Percentiles rank a stretch among this genome's conserved stretches.
Evolutionary conservation across 345 rosid species (phyloP).

Genomic region (Toxicodendron radicans): DNA sequence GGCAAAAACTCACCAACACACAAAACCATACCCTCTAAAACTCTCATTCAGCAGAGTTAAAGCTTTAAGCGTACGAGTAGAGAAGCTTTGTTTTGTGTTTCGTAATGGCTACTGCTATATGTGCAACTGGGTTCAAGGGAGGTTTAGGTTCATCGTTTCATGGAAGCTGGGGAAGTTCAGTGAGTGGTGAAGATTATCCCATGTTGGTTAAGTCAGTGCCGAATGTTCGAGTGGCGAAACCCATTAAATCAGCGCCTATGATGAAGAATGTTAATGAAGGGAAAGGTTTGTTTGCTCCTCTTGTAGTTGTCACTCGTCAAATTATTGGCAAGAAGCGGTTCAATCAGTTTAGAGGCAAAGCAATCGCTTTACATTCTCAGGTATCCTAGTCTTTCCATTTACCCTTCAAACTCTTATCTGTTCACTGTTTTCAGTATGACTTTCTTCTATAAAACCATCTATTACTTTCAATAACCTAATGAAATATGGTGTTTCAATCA

Average conservation of each 20-base stretch:
- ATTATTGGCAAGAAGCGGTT: slow-evolving; percentile 80
- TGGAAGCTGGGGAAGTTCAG: slow-evolving; percentile 54
- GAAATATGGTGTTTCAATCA: no score
- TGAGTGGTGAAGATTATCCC: slow-evolving; percentile 52
- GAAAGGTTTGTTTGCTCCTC: slow-evolving; percentile 86
- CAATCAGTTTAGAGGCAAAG: slow-evolving; percentile 95
- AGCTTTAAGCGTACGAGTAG: background rate
- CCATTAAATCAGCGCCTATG: slow-evolving; percentile 51
- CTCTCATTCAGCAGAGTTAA: background rate
- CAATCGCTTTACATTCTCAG: slow-evolving; percentile 97
- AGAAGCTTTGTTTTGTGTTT: background rate
- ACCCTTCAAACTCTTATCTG: background rate
- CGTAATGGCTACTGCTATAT: slow-evolving; percentile 52
- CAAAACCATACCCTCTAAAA: background rate
- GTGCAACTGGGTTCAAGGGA: slow-evolving; percentile 47
- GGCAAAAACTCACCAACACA: background rate
- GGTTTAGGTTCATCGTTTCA: slow-evolving; percentile 43
- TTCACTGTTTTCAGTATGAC: background rate
- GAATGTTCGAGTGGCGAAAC: slow-evolving; percentile 44
- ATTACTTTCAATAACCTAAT: no score
- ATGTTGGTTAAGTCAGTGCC: slow-evolving; percentile 40
- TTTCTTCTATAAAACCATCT: no score
- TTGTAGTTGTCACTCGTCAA: slow-evolving; percentile 70
- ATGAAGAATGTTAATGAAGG: slow-evolving; percentile 96
- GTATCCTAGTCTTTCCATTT: slow-evolving; percentile 25